Evolutionary conservation across 2,329 filamentous ascomycete species (phyloP), one percentile per base, ranked within the genome.

Genomic region (Pezizomycotina sp.): DNA sequence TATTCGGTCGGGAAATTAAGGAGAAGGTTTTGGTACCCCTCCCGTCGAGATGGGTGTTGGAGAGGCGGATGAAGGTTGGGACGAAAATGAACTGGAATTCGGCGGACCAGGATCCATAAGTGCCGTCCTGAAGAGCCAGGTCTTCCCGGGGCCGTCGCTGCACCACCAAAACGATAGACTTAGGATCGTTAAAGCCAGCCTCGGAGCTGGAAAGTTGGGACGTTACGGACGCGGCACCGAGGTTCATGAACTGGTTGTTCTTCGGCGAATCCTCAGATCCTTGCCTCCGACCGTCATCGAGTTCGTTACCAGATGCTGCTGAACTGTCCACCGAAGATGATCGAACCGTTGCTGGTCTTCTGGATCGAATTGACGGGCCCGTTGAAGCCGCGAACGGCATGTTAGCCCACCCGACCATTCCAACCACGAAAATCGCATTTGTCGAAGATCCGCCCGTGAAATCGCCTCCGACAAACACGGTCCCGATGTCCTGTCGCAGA

Each of bases 311-410:
- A n/a, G n/a, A n/a, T n/a, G n/a, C n/a, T n/a, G n/a, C n/a, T n/a
- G n/a, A n/a, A n/a, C n/a, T n/a, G n/a, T n/a, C n/a, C n/a, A n/a
- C n/a, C n/a, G n/a, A n/a, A n/a, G n/a, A n/a, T n/a, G n/a, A n/a
- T n/a, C n/a, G n/a, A 6, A 95, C 60, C 5, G 82, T 82, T 39
- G 80, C 83, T 54, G 98, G 98, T 37, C 69, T 71, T 59, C 81
- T 83, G 32, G 73, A 67, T n/a, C n/a, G n/a, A 48, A 98, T 95
- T 23, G 84, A 78, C 2, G 81, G 81, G 16, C 84, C 84, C 58
- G 95, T 95, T 60, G 98, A 92, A 14, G 91, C 91, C 25, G 74
- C 73, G 61, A 98, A 98, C 2, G 86, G 77, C 38, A 98, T 61
- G 51, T 81, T 77, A 13, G 68, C 69, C 76, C 80, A 93, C 31